A percentile compares a stretch with the other conserved stretches of the same genome.
Evolutionary conservation across 2,329 filamentous ascomycete genomes (phyloP).

Genomic region (Calonectria henricotiae): DNA sequence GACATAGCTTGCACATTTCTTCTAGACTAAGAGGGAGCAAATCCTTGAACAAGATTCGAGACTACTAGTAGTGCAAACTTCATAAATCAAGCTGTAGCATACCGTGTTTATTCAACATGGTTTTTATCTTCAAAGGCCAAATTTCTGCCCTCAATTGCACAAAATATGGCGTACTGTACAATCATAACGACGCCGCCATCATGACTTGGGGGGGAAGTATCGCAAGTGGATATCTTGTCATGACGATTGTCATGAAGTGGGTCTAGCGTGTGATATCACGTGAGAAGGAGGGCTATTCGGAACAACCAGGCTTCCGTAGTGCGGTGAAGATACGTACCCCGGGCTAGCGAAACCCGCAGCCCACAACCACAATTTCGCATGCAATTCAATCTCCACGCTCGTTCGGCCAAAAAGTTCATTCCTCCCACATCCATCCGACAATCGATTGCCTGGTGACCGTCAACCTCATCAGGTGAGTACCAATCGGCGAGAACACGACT

Average conservation of each 20-base stretch:
- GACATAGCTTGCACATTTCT: not conserved
- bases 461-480: constrained; percentile 67
- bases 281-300: constrained; percentile 47
- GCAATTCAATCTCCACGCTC: constrained; percentile 56
- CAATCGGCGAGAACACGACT: constrained; percentile 42
- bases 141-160: not conserved
- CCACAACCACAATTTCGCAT: constrained; percentile 62
- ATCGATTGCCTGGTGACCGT: constrained; percentile 68
- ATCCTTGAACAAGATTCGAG: not conserved
- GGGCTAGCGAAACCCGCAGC: constrained; percentile 57
- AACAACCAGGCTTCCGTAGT: constrained; percentile 50
- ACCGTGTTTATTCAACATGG: no score
- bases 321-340: constrained; percentile 57
- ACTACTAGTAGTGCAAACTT: not conserved
- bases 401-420: constrained; percentile 58
- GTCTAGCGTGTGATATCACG: constrained; percentile 32
- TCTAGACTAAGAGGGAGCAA: not conserved
- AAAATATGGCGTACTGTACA: not conserved
- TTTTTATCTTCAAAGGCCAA: not conserved
- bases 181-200: not conserved
- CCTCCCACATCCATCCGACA: constrained; percentile 60
- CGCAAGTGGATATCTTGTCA: not conserved
- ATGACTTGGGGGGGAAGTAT: no score
- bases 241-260: not conserved
- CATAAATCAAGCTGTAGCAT: not conserved